Conservation (phyloP, 202 grass and related monocot species). For the Saccharum hybrid region DNA sequence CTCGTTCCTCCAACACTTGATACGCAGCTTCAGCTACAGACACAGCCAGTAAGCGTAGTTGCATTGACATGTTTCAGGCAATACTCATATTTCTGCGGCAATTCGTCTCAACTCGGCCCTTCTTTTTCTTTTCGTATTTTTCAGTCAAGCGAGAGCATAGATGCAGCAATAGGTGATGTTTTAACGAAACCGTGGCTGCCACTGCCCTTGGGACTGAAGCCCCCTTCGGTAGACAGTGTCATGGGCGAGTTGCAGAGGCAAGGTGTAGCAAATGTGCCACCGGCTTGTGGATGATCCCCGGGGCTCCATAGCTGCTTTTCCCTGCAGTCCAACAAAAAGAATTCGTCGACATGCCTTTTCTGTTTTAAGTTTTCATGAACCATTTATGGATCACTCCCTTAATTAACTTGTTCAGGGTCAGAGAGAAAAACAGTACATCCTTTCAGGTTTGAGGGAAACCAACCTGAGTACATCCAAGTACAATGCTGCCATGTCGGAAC, state of each 20-base stretch:
- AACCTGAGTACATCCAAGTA: background rate
- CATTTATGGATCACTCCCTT: background rate
- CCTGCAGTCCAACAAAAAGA: slow-evolving; percentile 6
- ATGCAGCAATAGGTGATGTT: slow-evolving; percentile 81
- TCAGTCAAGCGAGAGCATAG: slow-evolving; percentile 77
- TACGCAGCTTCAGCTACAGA: slow-evolving; percentile 50
- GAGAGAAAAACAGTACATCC: background rate
- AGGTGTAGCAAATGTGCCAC: slow-evolving; percentile 70
- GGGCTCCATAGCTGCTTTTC: background rate
- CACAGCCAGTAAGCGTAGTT: slow-evolving; percentile 62
- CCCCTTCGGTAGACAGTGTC: slow-evolving; percentile 76
- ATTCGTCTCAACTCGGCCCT: background rate
- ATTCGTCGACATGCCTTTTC: slow-evolving; percentile 38
- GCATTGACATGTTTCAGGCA: background rate
- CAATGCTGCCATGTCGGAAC: background rate
- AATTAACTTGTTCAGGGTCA: background rate
- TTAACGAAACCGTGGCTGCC: slow-evolving; percentile 85
- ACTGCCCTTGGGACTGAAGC: slow-evolving; percentile 84
- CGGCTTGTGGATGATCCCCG: slow-evolving; percentile 39
- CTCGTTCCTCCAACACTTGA: slow-evolving; percentile 36
- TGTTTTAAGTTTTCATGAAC: slow-evolving; percentile 7
- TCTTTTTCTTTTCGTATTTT: background rate
- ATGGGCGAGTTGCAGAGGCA: slow-evolving; percentile 73
- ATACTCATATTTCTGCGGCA: background rate
- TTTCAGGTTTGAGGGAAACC: background rate